phyloP scores from a whole-genome alignment of 495 filamentous ascomycete species.

The Penicillium arizonense region DNA sequence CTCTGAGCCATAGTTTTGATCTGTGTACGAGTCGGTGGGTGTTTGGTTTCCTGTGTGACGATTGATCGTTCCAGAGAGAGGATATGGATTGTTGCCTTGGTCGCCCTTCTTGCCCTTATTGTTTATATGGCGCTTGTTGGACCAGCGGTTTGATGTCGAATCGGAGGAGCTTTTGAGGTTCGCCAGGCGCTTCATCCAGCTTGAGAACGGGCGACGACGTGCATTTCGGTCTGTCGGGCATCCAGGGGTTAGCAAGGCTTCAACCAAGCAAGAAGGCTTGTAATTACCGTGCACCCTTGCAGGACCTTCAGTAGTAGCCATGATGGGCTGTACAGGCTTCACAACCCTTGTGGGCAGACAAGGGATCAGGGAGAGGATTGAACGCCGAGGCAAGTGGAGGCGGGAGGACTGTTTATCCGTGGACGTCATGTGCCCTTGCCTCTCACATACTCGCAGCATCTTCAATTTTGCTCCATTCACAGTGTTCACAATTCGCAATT shows the following conservation, averaged over 20 bases:
- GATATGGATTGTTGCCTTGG: slow-evolving; percentile 83
- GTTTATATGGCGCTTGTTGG: slow-evolving; percentile 47
- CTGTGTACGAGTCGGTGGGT: slow-evolving; percentile 43
- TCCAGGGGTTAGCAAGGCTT: slow-evolving; percentile 17
- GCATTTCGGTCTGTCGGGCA: slow-evolving; percentile 56
- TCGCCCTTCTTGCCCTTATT: slow-evolving; percentile 58
- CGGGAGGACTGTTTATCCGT: slow-evolving; percentile 31
- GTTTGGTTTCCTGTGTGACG: slow-evolving; percentile 55
- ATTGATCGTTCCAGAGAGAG: slow-evolving; percentile 55
- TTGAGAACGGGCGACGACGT: slow-evolving; percentile 83
- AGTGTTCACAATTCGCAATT: neutral
- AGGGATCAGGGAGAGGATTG: slow-evolving; percentile 2
- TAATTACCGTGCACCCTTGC: slow-evolving; percentile 62
- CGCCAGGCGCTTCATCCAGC: slow-evolving; percentile 91
- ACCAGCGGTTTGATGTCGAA: slow-evolving; percentile 43
- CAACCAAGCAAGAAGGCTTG: neutral
- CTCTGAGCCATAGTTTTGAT: slow-evolving; percentile 21
- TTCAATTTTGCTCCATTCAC: slow-evolving; percentile 3
- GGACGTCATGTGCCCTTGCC: slow-evolving; percentile 30
- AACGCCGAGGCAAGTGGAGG: slow-evolving; percentile 15
- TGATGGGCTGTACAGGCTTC: slow-evolving; percentile 26
- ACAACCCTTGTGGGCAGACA: slow-evolving; percentile 8
- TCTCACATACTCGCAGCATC: slow-evolving; percentile 11
- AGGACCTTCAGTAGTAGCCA: slow-evolving; percentile 69
- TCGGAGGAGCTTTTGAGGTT: slow-evolving; percentile 70